Evolutionary conservation across 345 rosid species (phyloP).

Genomic region (Kandelia obovata): DNA sequence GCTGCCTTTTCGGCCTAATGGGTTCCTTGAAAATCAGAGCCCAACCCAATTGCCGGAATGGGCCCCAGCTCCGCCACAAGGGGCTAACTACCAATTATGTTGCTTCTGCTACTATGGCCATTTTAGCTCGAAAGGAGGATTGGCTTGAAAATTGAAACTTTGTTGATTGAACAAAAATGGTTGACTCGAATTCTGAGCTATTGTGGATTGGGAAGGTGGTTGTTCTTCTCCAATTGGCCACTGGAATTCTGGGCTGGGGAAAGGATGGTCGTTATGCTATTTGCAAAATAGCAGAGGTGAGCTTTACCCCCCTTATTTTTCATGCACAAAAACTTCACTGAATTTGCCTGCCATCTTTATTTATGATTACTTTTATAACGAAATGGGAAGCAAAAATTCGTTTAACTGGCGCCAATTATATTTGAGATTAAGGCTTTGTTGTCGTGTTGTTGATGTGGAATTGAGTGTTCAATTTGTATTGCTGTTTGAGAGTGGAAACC

Average conservation of each 20-base stretch:
- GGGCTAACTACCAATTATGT: no score
- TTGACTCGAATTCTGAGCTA: slow-evolving; percentile 31
- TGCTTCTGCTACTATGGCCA: no score
- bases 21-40: no score
- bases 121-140: background rate
- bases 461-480: no score
- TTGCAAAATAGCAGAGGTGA: slow-evolving; percentile 90
- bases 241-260: slow-evolving; percentile 74
- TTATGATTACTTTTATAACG: background rate
- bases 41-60: no score
- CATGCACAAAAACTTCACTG: no score
- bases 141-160: background rate
- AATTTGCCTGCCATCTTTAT: background rate
- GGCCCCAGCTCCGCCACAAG: no score
- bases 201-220: slow-evolving; percentile 39
- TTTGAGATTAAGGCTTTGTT: background rate
- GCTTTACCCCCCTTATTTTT: background rate
- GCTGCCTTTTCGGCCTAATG: no score
- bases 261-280: slow-evolving; percentile 68
- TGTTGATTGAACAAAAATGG: slow-evolving; percentile 16
- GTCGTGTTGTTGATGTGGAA: no score
- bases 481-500: no score
- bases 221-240: slow-evolving; percentile 45
- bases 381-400: no score
- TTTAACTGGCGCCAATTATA: no score